These are phyloP conservation scores for Hordeum pubiflorum DNA, from an alignment of 202 grass and related monocot genomes.

Conservation along the genomic window DNA sequence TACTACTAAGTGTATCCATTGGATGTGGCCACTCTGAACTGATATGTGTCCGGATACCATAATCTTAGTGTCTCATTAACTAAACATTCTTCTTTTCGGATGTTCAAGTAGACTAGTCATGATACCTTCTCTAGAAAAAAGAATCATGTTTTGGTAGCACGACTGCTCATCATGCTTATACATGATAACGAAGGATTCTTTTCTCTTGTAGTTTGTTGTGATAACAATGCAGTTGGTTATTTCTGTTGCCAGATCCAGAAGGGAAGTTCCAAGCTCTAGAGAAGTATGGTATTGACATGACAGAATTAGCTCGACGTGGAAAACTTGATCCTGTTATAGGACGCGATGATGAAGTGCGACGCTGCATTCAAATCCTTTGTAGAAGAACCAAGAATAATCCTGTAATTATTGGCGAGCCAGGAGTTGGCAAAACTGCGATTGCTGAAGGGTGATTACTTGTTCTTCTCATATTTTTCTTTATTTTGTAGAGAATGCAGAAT, in stretches of 20 bases:
- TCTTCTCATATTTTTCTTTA: neutral
- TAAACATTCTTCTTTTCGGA: neutral
- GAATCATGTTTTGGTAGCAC: neutral
- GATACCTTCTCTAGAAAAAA: neutral
- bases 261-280: slow-evolving; percentile 85
- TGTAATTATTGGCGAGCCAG: slow-evolving; percentile 96
- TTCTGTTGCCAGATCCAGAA: slow-evolving; percentile 67
- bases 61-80: neutral
- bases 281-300: slow-evolving; percentile 94
- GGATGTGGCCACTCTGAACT: neutral
- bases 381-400: slow-evolving; percentile 98
- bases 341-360: slow-evolving; percentile 81
- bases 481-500: neutral
- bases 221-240: neutral
- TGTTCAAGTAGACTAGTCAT: neutral
- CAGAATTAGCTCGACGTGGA: slow-evolving; percentile 74
- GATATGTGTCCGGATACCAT: neutral
- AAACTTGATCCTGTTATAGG: slow-evolving; percentile 97
- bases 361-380: slow-evolving; percentile 90
- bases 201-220: neutral
- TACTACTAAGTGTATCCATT: neutral
- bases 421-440: slow-evolving; percentile 94
- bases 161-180: neutral
- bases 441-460: slow-evolving; percentile 69
- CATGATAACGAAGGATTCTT: neutral